phyloP scores from a whole-genome alignment of 2,329 filamentous ascomycete species.

The Fusarium sp. region DNA sequence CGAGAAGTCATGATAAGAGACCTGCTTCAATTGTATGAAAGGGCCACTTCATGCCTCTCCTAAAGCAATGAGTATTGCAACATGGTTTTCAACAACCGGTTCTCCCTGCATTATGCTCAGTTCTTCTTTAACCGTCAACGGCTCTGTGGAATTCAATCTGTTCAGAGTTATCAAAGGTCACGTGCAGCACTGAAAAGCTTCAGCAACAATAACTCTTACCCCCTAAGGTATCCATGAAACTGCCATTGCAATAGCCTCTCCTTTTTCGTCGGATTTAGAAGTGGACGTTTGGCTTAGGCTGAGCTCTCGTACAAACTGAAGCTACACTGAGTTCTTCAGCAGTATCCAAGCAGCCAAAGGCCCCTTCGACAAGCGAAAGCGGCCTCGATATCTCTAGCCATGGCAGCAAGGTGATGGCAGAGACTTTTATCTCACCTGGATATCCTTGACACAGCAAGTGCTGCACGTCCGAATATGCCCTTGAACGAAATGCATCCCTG shows the following conservation, averaged over 20 bases:
- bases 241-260: background rate
- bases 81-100: background rate
- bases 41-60: background rate
- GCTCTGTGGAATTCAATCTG: background rate
- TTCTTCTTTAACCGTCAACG: background rate
- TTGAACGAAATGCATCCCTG: background rate
- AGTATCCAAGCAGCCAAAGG: background rate
- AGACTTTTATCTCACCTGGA: background rate
- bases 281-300: background rate
- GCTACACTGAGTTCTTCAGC: background rate
- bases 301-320: background rate
- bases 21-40: slow-evolving; percentile 21
- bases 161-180: background rate
- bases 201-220: background rate
- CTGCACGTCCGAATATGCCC: background rate
- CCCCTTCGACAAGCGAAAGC: background rate
- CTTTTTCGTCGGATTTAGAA: background rate
- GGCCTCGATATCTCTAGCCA: background rate
- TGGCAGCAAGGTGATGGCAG: background rate
- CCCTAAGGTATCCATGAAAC: background rate
- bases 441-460: background rate
- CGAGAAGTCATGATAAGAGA: slow-evolving; percentile 5
- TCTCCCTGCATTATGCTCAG: background rate
- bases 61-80: too few relatives aligned
- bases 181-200: slow-evolving; percentile 2